A percentile compares a stretch with the other conserved stretches of the same genome.
phyloP scores from a whole-genome alignment of 75 land plant genomes.

The Ceratopteris richardii region DNA sequence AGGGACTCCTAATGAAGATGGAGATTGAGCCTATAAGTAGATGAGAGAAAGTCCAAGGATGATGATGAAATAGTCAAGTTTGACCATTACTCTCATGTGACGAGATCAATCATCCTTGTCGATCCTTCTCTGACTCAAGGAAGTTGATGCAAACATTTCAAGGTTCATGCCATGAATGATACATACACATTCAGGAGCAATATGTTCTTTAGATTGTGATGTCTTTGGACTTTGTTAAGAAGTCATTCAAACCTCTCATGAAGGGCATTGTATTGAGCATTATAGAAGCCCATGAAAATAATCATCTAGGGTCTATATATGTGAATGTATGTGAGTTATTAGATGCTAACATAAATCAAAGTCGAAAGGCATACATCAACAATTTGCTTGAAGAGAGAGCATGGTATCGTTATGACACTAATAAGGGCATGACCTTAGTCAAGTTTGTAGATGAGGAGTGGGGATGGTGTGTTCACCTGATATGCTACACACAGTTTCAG shows the following conservation, averaged over 20 bases:
- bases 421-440: slow-evolving; percentile 52
- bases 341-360: slow-evolving; percentile 63
- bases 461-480: slow-evolving; percentile 68
- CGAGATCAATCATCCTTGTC: no score
- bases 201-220: slow-evolving; percentile 59
- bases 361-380: slow-evolving; percentile 68
- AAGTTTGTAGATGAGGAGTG: slow-evolving; percentile 51
- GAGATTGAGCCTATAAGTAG: no score
- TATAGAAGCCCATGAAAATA: slow-evolving; percentile 55
- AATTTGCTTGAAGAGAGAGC: slow-evolving; percentile 62
- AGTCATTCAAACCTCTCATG: slow-evolving; percentile 70
- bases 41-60: no score
- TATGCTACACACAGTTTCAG: slow-evolving; percentile 68
- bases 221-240: slow-evolving; percentile 59
- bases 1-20: not conserved
- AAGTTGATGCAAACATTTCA: no score
- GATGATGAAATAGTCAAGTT: no score
- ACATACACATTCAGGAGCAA: slow-evolving; percentile 80
- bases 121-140: no score
- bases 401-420: slow-evolving; percentile 41
- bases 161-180: no score
- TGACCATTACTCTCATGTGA: no score
- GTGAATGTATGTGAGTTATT: slow-evolving; percentile 54
- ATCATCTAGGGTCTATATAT: slow-evolving; percentile 55
- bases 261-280: slow-evolving; percentile 48